Percentiles rank a stretch among this genome's conserved stretches.
phyloP scores from a whole-genome alignment of 2,329 filamentous ascomycete genomes.

The Dissoconium aciculare region DNA sequence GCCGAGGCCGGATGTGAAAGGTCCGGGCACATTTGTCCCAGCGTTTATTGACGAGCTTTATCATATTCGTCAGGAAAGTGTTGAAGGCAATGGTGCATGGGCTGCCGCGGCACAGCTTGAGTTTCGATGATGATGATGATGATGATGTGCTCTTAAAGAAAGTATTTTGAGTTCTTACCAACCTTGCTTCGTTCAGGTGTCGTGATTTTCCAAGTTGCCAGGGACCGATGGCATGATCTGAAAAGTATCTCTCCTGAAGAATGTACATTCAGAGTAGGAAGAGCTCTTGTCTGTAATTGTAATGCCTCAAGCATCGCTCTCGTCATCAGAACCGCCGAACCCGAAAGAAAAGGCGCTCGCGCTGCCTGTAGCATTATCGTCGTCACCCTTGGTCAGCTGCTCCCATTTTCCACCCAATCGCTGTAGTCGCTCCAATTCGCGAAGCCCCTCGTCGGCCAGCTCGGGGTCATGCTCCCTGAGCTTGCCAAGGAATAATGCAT shows the following conservation, averaged over 20 bases:
- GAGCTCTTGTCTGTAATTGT: not conserved
- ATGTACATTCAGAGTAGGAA: too few relatives aligned
- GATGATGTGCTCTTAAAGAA: too few relatives aligned
- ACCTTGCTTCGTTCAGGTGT: too few relatives aligned
- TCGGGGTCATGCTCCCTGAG: slow-evolving; percentile 50
- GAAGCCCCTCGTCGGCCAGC: slow-evolving; percentile 49
- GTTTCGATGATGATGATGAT: slow-evolving; percentile 21
- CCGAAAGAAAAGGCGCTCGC: slow-evolving; percentile 49
- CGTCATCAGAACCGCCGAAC: slow-evolving; percentile 39
- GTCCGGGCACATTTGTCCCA: slow-evolving; percentile 75
- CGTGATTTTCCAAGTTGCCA: too few relatives aligned
- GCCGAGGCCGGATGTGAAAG: slow-evolving; percentile 45
- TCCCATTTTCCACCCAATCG: slow-evolving; percentile 75
- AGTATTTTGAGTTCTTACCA: too few relatives aligned
- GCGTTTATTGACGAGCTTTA: slow-evolving; percentile 64
- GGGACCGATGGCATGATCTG: too few relatives aligned
- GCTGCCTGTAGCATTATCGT: slow-evolving; percentile 25
- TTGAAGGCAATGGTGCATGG: slow-evolving; percentile 37
- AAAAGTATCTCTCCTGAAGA: too few relatives aligned
- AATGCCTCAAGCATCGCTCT: slow-evolving; percentile 15
- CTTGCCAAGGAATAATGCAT: slow-evolving; percentile 56
- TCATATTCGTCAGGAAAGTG: slow-evolving; percentile 33
- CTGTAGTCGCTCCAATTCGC: slow-evolving; percentile 47
- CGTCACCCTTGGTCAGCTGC: slow-evolving; percentile 47
- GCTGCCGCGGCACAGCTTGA: slow-evolving; percentile 37